Evolutionary conservation across 306 rosid genomes (phyloP), one percentile per base, ranked within the genome.

Genomic region (Lupinus albus): DNA sequence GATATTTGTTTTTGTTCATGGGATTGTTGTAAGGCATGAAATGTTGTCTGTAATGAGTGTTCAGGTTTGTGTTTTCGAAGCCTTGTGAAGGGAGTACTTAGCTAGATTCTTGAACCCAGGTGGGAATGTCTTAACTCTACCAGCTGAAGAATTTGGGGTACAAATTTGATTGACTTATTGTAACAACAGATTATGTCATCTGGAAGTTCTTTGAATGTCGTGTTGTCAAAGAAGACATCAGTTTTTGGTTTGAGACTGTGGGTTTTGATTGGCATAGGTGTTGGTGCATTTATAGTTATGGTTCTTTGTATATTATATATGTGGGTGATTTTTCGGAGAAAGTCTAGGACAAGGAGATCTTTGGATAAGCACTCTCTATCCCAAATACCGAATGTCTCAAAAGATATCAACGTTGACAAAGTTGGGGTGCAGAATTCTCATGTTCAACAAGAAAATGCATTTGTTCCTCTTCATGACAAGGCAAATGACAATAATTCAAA

Each of bases 241-340:
- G n/a, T 87, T 73, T 81, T 89, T 70, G 98, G 95, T 71, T 77
- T 92, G 82, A 84, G 76, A 75, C 74, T 84, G 63, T 92, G 96
- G 96, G 92, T 86, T 84, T 77, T 86, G 84, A 84, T 92, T 47
- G 82, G 96, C 33, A 65, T 92, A 28, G 84, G 98, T 64, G 93
- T 92, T 62, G 93, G 93, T 44, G 95, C 84, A 16, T 89, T 89
- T 75, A 92, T 92, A 72, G 84, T 89, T 30, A 30, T 83, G 75
- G 86, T 92, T 78, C 88, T 92, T 12, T 82, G 91, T 67, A 65
- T 87, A 68, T 59, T 89, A 68, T 88, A 88, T 2, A 45, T 92
- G 76, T 92, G 98, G 95, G 93, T 82, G 51, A 78, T 84, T 74
- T 92, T 83, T 70, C 82, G 93, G 81, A 83, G 93, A 74, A 92